A percentile compares a stretch with the other conserved stretches of the same genome.
phyloP scores from a whole-genome alignment of 257 asterid species.

The Coffea eugenioides region DNA sequence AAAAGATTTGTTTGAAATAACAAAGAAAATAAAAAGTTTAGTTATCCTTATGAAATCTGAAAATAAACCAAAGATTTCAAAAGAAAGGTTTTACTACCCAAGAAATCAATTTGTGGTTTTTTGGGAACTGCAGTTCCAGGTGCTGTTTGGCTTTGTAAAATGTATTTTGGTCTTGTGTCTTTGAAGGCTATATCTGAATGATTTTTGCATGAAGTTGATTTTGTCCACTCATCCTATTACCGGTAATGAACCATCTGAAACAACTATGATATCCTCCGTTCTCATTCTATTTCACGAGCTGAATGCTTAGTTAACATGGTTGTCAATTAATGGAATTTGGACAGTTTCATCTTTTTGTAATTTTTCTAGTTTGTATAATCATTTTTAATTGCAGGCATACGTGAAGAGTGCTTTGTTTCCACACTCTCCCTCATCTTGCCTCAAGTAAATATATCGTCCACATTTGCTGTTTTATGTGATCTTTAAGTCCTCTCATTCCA shows the following conservation, averaged over 20 bases:
- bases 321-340: neutral
- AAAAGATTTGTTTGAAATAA: neutral
- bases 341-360: neutral
- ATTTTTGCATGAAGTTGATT: neutral
- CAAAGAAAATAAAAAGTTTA: neutral
- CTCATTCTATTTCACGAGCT: neutral
- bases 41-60: neutral
- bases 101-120: neutral
- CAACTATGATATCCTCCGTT: neutral
- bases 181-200: neutral
- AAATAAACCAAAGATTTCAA: neutral
- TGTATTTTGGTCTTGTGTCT: neutral
- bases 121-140: neutral
- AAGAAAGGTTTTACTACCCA: neutral
- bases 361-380: neutral
- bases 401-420: constrained; percentile 73
- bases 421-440: constrained; percentile 84
- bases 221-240: neutral
- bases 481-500: neutral
- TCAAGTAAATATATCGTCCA: constrained; percentile 48
- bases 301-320: neutral
- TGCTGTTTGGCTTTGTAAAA: neutral
- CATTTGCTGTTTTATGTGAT: neutral
- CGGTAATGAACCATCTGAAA: neutral
- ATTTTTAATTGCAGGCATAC: constrained; percentile 54